Evolutionary conservation across 2,329 filamentous ascomycete genomes (phyloP).

Genomic region (Corynespora cassiicola): DNA sequence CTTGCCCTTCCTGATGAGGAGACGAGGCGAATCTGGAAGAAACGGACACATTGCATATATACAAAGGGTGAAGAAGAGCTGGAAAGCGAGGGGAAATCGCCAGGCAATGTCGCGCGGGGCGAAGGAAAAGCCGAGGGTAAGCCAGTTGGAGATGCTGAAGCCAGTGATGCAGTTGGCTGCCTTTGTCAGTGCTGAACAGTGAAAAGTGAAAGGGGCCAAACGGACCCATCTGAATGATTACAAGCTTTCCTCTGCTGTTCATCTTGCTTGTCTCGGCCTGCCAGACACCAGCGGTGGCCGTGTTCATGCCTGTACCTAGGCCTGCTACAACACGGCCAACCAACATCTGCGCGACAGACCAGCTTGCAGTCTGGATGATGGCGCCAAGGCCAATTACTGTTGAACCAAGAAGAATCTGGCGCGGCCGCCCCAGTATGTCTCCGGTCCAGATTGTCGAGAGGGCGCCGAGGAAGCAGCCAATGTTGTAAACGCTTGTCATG

Average conservation of each 20-base stretch:
- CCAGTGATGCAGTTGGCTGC: slow-evolving; percentile 51
- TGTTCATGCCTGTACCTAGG: slow-evolving; percentile 57
- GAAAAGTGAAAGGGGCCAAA: neutral
- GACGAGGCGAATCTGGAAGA: slow-evolving; percentile 51
- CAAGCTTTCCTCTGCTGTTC: slow-evolving; percentile 52
- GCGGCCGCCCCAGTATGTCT: slow-evolving; percentile 64
- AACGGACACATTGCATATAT: slow-evolving; percentile 58
- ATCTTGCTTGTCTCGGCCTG: slow-evolving; percentile 56
- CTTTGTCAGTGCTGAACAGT: slow-evolving; percentile 32
- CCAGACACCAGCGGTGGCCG: slow-evolving; percentile 57
- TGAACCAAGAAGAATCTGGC: slow-evolving; percentile 64
- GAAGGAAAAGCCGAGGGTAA: slow-evolving; percentile 52
- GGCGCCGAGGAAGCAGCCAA: slow-evolving; percentile 54
- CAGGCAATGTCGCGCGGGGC: slow-evolving; percentile 42
- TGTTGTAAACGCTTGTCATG: slow-evolving; percentile 49
- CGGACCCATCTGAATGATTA: slow-evolving; percentile 54
- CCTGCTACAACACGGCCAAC: slow-evolving; percentile 51
- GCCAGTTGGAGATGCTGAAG: slow-evolving; percentile 52
- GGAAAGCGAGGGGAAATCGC: slow-evolving; percentile 61
- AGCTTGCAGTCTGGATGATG: slow-evolving; percentile 45
- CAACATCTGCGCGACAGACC: slow-evolving; percentile 46
- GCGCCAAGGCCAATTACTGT: slow-evolving; percentile 47
- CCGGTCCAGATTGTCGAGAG: slow-evolving; percentile 56
- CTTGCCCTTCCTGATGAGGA: slow-evolving; percentile 59
- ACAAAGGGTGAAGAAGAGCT: slow-evolving; percentile 64